phyloP scores from a whole-genome alignment of 1,284 basidiomycete species.

The Fomitopsis pinicola region DNA sequence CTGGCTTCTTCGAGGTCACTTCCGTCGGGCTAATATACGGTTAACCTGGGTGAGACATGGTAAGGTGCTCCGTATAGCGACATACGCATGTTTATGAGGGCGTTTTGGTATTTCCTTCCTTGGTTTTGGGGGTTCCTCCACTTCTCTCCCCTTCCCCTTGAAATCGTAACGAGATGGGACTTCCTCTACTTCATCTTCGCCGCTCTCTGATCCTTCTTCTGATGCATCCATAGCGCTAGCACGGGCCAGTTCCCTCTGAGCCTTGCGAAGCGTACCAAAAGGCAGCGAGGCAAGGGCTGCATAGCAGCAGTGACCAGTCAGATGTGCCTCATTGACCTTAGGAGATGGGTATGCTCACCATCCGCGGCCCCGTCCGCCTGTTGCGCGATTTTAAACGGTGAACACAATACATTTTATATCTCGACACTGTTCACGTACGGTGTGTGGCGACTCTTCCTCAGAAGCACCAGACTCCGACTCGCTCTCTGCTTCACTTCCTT shows the following conservation, averaged over 20 bases:
- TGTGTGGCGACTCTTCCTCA: conserved; percentile 16
- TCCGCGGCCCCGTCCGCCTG: conserved; percentile 36
- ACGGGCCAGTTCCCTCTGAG: conserved; percentile 49
- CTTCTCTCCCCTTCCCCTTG: conserved; percentile 28
- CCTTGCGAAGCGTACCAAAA: conserved; percentile 63
- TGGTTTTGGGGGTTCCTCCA: conserved; percentile 27
- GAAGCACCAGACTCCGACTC: conserved; percentile 13
- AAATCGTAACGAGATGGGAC: conserved; percentile 1
- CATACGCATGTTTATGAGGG: conserved; percentile 86
- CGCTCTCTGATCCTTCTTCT: conserved; percentile 25
- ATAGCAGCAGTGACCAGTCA: conserved; percentile 1
- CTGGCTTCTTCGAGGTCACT: conserved; percentile 83
- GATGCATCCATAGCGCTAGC: conserved; percentile 32
- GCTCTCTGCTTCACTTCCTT: conserved; percentile 17
- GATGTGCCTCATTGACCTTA: conserved; percentile 5
- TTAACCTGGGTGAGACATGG: neutral
- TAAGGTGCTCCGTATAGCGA: conserved; percentile 14
- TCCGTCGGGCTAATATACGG: conserved; percentile 64
- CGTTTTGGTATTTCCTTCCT: conserved; percentile 56
- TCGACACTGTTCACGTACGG: conserved; percentile 14
- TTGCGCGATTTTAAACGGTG: neutral
- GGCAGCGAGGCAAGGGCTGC: conserved; percentile 56
- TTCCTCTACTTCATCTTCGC: conserved; percentile 24
- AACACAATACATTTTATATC: neutral
- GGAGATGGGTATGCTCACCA: conserved; percentile 10